These are phyloP conservation scores for Wickerhamiella shivajii DNA, from an alignment of 805 yeast species.

Conservation along the genomic window DNA sequence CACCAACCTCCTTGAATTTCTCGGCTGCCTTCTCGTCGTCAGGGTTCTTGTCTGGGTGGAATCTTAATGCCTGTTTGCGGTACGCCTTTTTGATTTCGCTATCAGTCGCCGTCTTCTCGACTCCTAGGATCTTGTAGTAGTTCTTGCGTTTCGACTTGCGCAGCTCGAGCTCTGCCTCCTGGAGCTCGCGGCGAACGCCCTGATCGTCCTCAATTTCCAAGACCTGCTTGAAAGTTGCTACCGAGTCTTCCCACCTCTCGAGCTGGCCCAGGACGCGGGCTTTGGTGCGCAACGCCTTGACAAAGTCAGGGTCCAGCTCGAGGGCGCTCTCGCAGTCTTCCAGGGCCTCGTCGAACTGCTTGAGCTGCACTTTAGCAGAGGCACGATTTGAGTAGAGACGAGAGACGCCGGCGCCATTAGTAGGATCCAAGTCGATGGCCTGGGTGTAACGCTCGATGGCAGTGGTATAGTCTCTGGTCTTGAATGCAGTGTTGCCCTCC, in stretches of 20 bases:
- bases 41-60: slow-evolving; percentile 74
- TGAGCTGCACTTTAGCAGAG: slow-evolving; percentile 65
- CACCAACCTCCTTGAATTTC: slow-evolving; percentile 79
- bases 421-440: slow-evolving; percentile 54
- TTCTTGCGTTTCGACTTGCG: slow-evolving; percentile 31
- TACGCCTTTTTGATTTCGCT: slow-evolving; percentile 59
- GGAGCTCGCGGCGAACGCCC: slow-evolving; percentile 25
- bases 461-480: slow-evolving; percentile 42
- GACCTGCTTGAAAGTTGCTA: slow-evolving; percentile 25
- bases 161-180: slow-evolving; percentile 29
- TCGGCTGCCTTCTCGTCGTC: slow-evolving; percentile 65
- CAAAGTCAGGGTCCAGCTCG: slow-evolving; percentile 47
- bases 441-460: slow-evolving; percentile 61
- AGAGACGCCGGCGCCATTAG: slow-evolving; percentile 34
- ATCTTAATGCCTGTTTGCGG: slow-evolving; percentile 52
- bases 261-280: slow-evolving; percentile 28
- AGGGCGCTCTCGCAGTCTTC: slow-evolving; percentile 60
- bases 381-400: slow-evolving; percentile 72
- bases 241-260: slow-evolving; percentile 29
- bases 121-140: slow-evolving; percentile 50
- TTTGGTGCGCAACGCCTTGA: slow-evolving; percentile 38
- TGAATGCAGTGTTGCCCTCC: slow-evolving; percentile 60
- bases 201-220: slow-evolving; percentile 27
- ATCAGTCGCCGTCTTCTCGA: slow-evolving; percentile 34
- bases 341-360: slow-evolving; percentile 65